Conservation (phyloP, 306 rosid genomes). For the Quercus alba region DNA sequence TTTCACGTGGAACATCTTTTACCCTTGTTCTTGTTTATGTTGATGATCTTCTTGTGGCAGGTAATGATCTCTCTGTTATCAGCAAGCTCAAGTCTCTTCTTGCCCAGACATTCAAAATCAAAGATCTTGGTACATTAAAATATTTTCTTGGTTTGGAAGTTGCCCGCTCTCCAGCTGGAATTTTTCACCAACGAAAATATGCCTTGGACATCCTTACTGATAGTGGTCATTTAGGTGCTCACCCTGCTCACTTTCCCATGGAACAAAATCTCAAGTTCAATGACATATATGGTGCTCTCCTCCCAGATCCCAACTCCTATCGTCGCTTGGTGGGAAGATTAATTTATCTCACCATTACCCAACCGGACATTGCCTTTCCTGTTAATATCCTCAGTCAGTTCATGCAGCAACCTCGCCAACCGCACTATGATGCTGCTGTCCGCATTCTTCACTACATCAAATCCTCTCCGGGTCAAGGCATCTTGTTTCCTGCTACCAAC, state of each 20-base stretch:
- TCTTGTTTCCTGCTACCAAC: too few species aligned
- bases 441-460: too few species aligned
- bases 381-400: background rate
- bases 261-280: background rate
- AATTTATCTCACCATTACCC: background rate
- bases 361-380: background rate
- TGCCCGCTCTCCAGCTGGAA: background rate
- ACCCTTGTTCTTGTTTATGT: background rate
- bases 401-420: too few species aligned
- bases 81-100: background rate
- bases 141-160: background rate
- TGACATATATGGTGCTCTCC: background rate
- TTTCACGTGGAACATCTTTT: background rate
- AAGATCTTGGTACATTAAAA: background rate
- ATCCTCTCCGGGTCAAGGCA: too few species aligned
- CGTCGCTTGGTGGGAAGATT: background rate
- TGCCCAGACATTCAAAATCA: background rate
- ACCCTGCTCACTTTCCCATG: background rate
- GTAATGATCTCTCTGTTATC: background rate
- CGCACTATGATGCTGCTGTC: too few species aligned
- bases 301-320: background rate
- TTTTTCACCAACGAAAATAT: background rate
- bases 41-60: background rate
- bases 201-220: background rate
- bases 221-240: background rate